phyloP scores from a whole-genome alignment of 2,329 filamentous ascomycete genomes.

The Thelonectria discophora region DNA sequence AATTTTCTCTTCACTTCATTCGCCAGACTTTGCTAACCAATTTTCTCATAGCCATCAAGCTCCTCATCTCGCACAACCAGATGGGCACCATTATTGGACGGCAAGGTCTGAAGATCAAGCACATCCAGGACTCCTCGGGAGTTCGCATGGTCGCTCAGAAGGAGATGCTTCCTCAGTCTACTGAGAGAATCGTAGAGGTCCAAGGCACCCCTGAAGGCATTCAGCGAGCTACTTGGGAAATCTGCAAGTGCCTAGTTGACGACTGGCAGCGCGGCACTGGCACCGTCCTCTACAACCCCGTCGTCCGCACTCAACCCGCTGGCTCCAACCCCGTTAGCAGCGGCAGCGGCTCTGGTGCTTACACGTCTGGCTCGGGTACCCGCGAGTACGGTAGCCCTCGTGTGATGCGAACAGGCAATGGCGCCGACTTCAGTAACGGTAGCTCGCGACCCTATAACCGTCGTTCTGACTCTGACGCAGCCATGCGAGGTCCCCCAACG shows the following conservation, averaged over 20 bases:
- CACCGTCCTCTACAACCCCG: slow-evolving; percentile 96
- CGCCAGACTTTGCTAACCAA: slow-evolving; percentile 25
- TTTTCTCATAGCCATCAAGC: slow-evolving; percentile 78
- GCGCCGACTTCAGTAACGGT: slow-evolving; percentile 94
- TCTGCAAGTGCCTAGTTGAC: slow-evolving; percentile 97
- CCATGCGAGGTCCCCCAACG: slow-evolving; percentile 81
- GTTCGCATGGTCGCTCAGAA: slow-evolving; percentile 99
- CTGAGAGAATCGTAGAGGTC: slow-evolving; percentile 96
- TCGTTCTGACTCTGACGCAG: slow-evolving; percentile 84
- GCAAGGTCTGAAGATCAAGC: slow-evolving; percentile 98
- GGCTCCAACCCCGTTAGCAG: slow-evolving; percentile 60
- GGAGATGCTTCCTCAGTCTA: slow-evolving; percentile 99
- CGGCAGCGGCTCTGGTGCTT: slow-evolving; percentile 49
- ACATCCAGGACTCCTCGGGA: slow-evolving; percentile 95
- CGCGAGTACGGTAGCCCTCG: slow-evolving; percentile 69
- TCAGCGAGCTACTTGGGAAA: slow-evolving; percentile 97
- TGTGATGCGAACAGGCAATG: slow-evolving; percentile 95
- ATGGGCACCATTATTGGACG: slow-evolving; percentile 99
- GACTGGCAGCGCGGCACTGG: slow-evolving; percentile 98
- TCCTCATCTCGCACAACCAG: slow-evolving; percentile 99
- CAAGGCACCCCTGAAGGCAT: slow-evolving; percentile 95
- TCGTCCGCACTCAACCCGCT: slow-evolving; percentile 80
- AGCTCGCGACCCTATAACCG: slow-evolving; percentile 72
- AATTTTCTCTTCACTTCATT: background rate
- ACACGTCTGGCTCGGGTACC: slow-evolving; percentile 54